Evolutionary conservation across 2,329 filamentous ascomycete genomes (phyloP), one percentile per base, ranked within the genome.

Genomic region (Xylaria polymorpha): DNA sequence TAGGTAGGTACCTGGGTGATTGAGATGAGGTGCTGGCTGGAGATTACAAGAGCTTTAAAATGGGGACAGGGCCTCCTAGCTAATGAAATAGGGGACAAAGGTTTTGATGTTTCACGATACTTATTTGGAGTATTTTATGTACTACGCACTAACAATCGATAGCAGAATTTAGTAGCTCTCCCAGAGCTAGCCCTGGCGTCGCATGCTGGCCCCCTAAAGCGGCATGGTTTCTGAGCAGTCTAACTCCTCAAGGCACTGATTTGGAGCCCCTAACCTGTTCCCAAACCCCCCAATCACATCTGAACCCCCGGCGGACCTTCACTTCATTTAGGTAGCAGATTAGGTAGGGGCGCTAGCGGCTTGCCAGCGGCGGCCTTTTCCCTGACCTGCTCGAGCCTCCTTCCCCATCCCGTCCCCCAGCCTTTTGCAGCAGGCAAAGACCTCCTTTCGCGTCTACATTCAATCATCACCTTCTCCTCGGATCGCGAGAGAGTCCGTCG

Each of bases 321-420:
- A 59, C 64, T 67, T 72, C 67, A 70, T 68, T 71, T 58, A 58
- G 55, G 55, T 58, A 58, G 67, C 59, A 69, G 67, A 71, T 69
- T 71, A 71, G 67, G 67, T 71, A 67, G 69, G 66, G 66, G 71
- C 66, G 68, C 71, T 72, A 72, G 69, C 68, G 70, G 68, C 67
- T 63, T 64, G 57, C 63, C 64, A 68, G 66, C 66, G 67, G 68
- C 70, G 61, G 66, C 66, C 68, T 67, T 71, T 72, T 69, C 55
- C 68, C 67, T 67, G 67, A 67, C 69, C 69, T 71, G 57, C 68
- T 71, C 71, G 68, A 72, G 71, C 71, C 71, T 72, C 69, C 58
- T 71, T 71, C 67, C 69, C 66, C 69, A 66, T 71, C 66, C 62
- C 62, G 55, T 67, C 12, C 69, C 68, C 68, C 68, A 66, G 61